These are phyloP conservation scores for Bryoerythrophyllum caledonicum DNA, from an alignment of 225 moss, liverwort and hornwort species.

Conservation along the genomic window DNA sequence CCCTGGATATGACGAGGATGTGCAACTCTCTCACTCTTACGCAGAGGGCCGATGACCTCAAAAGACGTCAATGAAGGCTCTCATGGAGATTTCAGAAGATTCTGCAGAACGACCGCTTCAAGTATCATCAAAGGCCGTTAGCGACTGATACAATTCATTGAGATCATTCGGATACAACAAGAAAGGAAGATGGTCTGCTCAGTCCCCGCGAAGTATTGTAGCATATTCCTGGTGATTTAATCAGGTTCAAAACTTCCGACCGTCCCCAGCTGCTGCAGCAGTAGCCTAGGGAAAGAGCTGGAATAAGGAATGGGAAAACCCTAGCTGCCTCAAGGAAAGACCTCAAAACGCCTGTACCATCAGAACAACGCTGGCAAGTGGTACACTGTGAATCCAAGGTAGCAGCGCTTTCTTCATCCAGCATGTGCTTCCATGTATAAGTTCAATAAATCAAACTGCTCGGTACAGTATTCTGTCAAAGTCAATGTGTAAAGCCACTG, in stretches of 20 bases:
- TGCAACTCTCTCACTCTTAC: background rate
- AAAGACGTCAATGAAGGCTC: background rate
- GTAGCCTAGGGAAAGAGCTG: slow-evolving; percentile 52
- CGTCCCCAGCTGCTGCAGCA: slow-evolving; percentile 32
- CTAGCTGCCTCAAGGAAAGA: background rate
- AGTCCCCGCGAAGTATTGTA: slow-evolving; percentile 20
- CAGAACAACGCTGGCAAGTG: slow-evolving; percentile 5
- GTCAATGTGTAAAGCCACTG: background rate
- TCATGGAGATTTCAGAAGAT: background rate
- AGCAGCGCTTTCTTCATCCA: background rate
- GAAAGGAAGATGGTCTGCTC: slow-evolving; percentile 2
- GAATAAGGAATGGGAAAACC: slow-evolving; percentile 28
- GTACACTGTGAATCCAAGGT: background rate
- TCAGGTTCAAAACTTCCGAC: slow-evolving; percentile 36
- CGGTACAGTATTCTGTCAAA: background rate
- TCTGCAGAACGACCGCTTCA: background rate
- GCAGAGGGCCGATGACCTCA: background rate
- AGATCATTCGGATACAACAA: slow-evolving; percentile 8
- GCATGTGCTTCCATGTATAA: background rate
- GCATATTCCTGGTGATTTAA: slow-evolving; percentile 28
- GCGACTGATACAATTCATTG: background rate
- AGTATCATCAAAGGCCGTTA: background rate
- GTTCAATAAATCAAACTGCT: background rate
- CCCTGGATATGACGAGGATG: background rate
- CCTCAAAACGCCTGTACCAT: background rate